Percentiles rank a stretch among this genome's conserved stretches.
These are phyloP conservation scores for Pseudogymnoascus sp. DNA, from an alignment of 2,329 filamentous ascomycete genomes.

Conservation along the genomic window DNA sequence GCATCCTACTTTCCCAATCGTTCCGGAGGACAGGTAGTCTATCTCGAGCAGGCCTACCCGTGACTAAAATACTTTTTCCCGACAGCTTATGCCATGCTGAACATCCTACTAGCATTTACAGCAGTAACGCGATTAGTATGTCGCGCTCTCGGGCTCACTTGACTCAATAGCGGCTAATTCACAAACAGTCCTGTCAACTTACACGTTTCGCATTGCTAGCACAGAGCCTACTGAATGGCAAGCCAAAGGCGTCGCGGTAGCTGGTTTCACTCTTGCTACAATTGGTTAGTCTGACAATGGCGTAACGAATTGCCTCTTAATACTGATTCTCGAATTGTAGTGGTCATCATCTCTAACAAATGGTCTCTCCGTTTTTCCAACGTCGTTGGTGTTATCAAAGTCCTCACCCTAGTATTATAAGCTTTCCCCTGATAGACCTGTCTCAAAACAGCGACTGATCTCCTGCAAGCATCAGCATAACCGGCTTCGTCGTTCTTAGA, in stretches of 20 bases:
- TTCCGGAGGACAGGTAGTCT: constrained; percentile 58
- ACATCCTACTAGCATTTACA: constrained; percentile 57
- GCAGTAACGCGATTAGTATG: constrained; percentile 51
- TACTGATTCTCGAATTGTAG: constrained; percentile 17
- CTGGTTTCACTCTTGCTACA: constrained; percentile 28
- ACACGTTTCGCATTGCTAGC: constrained; percentile 51
- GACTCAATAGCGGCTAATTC: not conserved
- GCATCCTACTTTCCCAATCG: constrained; percentile 59
- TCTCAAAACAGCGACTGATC: not conserved
- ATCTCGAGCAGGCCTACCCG: constrained; percentile 60
- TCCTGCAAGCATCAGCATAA: constrained; percentile 41
- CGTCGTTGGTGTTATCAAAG: constrained; percentile 49
- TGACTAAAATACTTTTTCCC: constrained; percentile 57
- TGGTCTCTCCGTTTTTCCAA: constrained; percentile 50
- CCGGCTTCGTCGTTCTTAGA: constrained; percentile 54
- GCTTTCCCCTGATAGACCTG: constrained; percentile 14
- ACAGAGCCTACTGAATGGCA: constrained; percentile 50
- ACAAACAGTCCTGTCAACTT: constrained; percentile 46
- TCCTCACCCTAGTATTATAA: constrained; percentile 53
- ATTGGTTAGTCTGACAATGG: constrained; percentile 36
- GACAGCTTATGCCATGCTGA: constrained; percentile 55
- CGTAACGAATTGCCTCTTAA: not conserved
- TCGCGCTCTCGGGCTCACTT: not conserved
- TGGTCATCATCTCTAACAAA: constrained; percentile 46
- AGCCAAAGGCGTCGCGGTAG: constrained; percentile 57